Evolutionary conservation across 2,329 filamentous ascomycete genomes (phyloP).

Genomic region (Ophiostoma australiae): DNA sequence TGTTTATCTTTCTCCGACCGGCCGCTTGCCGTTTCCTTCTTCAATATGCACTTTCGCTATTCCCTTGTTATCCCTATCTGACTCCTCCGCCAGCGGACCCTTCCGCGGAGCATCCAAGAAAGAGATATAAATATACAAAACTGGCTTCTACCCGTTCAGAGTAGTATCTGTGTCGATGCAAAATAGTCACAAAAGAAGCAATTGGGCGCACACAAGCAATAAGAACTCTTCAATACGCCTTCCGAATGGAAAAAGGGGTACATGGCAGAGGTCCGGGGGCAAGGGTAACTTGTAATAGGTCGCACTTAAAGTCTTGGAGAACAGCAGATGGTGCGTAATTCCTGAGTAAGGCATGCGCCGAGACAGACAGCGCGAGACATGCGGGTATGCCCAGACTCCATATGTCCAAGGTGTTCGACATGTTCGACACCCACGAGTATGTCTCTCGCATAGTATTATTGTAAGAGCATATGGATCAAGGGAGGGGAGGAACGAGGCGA

Average conservation of each 20-base stretch:
- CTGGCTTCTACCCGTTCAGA: not conserved
- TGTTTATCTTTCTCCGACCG: not conserved
- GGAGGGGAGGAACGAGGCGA: not conserved
- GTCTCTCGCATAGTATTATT: not conserved
- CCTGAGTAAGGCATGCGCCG: constrained; percentile 1
- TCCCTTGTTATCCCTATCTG: not conserved
- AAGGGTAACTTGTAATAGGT: not conserved
- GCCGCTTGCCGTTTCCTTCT: not conserved
- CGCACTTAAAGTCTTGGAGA: not conserved
- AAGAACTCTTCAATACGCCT: not conserved
- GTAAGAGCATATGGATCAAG: not conserved
- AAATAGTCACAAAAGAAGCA: not conserved
- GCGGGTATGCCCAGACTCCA: constrained; percentile 10
- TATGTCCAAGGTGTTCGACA: no score
- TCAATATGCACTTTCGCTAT: not conserved
- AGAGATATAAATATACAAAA: not conserved
- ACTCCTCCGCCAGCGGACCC: not conserved
- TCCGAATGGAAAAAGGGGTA: not conserved
- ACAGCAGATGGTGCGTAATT: not conserved
- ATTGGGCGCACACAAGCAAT: constrained; percentile 5
- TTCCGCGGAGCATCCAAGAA: not conserved
- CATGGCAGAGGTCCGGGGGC: not conserved
- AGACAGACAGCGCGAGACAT: constrained; percentile 5
- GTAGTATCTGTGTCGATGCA: not conserved
- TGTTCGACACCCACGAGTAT: not conserved